phyloP scores from a whole-genome alignment of 768 basidiomycete genomes.

The Mycena haematopus region DNA sequence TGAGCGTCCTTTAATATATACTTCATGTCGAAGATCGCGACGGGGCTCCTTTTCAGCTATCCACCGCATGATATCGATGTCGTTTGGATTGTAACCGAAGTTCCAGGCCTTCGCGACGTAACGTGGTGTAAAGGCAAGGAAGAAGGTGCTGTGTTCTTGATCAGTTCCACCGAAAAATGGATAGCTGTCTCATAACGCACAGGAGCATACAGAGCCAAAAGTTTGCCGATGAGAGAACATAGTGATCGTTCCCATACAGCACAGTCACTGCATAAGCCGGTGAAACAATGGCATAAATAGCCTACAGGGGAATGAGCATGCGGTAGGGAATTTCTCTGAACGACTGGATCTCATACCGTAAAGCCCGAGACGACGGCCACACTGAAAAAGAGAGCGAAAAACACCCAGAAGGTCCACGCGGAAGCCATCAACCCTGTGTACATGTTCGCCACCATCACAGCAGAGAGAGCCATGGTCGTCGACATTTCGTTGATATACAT shows the following conservation, averaged over 20 bases:
- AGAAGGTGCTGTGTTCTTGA: conserved; percentile 47
- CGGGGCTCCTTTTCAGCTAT: conserved; percentile 72
- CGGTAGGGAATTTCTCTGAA: neutral
- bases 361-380: conserved; percentile 78
- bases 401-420: conserved; percentile 94
- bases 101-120: conserved; percentile 79
- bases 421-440: conserved; percentile 90
- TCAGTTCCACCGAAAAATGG: neutral
- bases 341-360: conserved; percentile 58
- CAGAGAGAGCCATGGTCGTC: conserved; percentile 85
- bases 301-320: conserved; percentile 46
- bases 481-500: conserved; percentile 81
- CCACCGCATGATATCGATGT: conserved; percentile 83
- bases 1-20: conserved; percentile 35
- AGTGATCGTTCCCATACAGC: conserved; percentile 80
- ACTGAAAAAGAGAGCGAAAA: conserved; percentile 83
- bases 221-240: conserved; percentile 81
- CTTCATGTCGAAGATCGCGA: conserved; percentile 56
- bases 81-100: conserved; percentile 75
- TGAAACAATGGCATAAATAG: conserved; percentile 80
- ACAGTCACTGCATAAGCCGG: conserved; percentile 78
- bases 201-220: conserved; percentile 88
- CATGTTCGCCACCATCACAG: conserved; percentile 80
- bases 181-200: neutral
- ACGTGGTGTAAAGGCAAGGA: conserved; percentile 82